phyloP scores from a whole-genome alignment of 2,329 filamentous ascomycete genomes.

The Escovopsis sp. region DNA sequence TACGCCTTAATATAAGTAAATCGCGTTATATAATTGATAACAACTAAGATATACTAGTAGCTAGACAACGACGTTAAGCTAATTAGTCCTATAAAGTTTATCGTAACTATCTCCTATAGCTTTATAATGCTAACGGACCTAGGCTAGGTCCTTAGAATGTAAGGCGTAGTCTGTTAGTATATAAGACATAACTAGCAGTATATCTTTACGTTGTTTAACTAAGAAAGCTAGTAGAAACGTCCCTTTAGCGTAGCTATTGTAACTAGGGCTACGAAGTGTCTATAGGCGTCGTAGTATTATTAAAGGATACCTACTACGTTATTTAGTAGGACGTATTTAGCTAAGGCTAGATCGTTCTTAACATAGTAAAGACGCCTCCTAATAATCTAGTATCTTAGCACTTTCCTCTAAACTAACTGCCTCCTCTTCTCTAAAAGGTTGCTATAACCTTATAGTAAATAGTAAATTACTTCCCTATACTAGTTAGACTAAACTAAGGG shows the following conservation, averaged over 20 bases:
- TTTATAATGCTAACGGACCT: not conserved
- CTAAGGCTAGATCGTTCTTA: constrained; percentile 1
- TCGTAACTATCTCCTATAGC: not conserved
- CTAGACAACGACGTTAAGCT: not conserved
- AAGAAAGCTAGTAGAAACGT: too few species aligned
- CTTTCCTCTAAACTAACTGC: not conserved
- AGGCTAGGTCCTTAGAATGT: not conserved
- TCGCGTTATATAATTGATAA: not conserved
- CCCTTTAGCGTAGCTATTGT: not conserved
- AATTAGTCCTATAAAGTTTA: not conserved
- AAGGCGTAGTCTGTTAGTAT: not conserved
- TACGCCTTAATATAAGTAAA: not conserved
- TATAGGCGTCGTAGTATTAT: not conserved
- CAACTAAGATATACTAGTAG: not conserved
- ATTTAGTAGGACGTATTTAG: not conserved
- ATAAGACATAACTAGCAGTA: not conserved
- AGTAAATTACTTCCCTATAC: not conserved
- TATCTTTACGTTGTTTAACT: not conserved
- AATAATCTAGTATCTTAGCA: not conserved
- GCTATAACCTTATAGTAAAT: too few species aligned
- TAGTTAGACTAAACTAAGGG: not conserved
- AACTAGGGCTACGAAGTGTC: not conserved
- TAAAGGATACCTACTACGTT: not conserved
- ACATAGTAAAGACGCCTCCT: not conserved
- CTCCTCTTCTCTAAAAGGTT: too few species aligned